Evolutionary conservation across 768 basidiomycete species (phyloP), one percentile per base, ranked within the genome.

Genomic region (Hydnomerulius pinastri): DNA sequence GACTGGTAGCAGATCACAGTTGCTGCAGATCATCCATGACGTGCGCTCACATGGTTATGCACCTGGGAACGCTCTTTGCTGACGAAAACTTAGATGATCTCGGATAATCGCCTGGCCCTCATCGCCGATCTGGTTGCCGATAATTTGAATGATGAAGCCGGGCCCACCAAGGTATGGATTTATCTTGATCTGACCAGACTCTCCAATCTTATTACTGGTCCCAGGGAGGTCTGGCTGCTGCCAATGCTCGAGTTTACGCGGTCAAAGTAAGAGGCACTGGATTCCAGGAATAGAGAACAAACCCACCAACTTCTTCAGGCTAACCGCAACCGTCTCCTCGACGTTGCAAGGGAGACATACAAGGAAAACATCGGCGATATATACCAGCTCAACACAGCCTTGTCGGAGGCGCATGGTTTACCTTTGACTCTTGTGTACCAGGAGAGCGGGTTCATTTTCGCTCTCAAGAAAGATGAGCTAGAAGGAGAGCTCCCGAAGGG

Each of bases 311-410:
- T 32, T 30, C 37, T 43, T 6, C 39, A 87, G 80, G 88, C 91
- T 3, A 88, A 90, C 53, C 80, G 78, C 60, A 90, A 92, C 57
- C 82, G 82, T 24, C 75, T 96, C 9, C 84, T 99, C 25, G 96
- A 98, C 56, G 92, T 98, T 6, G 97, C 96, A 2, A 81, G 97
- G 3, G 92, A 92, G 66, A 95, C 95, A 0, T 98, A 87, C 73
- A 91, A 87, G 59, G 95, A 99, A 67, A 96, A 96, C 57, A 78
- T 96, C 37, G 80, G 83, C 13, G 96, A 99, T 61, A 92, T 97
- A 46, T 84, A 85, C 54, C 77, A 85, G 46, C 72, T 93, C 29
- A 81, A 81, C 51, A 72, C 74, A 13, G 71, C 70, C 0, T 69
- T 92, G 12, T 73, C 82, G 0, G 81, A 88, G 51, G 72, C 80